Percentiles rank a stretch among this genome's conserved stretches.
Evolutionary conservation across 805 yeast genomes (phyloP).

Genomic region (Isabelozyma pseudorhagii): DNA sequence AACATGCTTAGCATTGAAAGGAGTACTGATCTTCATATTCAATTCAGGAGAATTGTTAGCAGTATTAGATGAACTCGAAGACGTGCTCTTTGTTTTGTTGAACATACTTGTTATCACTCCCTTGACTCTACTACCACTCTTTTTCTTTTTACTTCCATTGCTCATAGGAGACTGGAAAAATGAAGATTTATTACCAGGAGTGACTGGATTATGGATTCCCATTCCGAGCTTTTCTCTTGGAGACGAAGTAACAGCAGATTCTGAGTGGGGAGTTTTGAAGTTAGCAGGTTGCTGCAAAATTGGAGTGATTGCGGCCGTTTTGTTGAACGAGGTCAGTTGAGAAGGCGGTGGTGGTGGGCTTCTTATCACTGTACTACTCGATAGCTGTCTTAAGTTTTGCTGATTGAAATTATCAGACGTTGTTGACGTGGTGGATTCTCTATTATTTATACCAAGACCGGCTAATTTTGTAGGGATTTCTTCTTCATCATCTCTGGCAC

Average conservation of each 20-base stretch:
- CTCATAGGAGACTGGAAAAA: conserved; percentile 10
- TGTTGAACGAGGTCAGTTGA: conserved; percentile 13
- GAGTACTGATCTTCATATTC: conserved; percentile 74
- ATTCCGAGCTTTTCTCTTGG: conserved; percentile 24
- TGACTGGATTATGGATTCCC: conserved; percentile 8
- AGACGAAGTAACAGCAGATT: conserved; percentile 15
- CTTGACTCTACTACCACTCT: conserved; percentile 51
- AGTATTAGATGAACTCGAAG: conserved; percentile 9
- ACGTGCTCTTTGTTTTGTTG: conserved; percentile 21
- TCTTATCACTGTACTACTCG: conserved; percentile 20
- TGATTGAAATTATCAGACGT: background rate
- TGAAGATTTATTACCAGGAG: conserved; percentile 5
- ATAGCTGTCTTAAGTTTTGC: conserved; percentile 7
- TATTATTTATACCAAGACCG: background rate
- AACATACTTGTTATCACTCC: conserved; percentile 58
- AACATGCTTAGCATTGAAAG: conserved; percentile 85
- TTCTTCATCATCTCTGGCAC: background rate
- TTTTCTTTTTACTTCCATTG: conserved; percentile 20
- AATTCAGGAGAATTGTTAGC: conserved; percentile 11
- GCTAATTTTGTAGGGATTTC: background rate
- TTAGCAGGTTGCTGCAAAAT: conserved; percentile 15
- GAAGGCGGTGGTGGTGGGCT: conserved; percentile 17
- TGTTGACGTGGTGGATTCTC: background rate
- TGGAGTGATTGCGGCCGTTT: conserved; percentile 30
- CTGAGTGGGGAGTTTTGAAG: conserved; percentile 9